A percentile compares a stretch with the other conserved stretches of the same genome.
phyloP scores from a whole-genome alignment of 148 eudicot species.

The Limonium bicolor region DNA sequence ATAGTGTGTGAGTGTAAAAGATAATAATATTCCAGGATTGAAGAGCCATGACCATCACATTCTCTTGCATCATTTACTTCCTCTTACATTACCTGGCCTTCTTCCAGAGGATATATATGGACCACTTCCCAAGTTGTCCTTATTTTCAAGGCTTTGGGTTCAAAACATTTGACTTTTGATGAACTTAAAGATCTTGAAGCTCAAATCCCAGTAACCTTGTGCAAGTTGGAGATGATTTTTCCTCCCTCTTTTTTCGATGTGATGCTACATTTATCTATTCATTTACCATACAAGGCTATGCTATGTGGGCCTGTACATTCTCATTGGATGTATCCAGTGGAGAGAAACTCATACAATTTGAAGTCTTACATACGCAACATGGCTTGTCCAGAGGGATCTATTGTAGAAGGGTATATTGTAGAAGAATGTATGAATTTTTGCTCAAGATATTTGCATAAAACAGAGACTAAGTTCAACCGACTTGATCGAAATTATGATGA shows the following conservation, averaged over 20 bases:
- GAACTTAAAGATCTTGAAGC: background rate
- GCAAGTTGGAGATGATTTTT: conserved; percentile 3
- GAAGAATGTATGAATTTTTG: conserved; percentile 13
- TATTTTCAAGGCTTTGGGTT: background rate
- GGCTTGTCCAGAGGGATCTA: conserved; percentile 14
- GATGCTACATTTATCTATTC: too few relatives aligned
- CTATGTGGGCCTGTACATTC: background rate
- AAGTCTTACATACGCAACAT: conserved; percentile 8
- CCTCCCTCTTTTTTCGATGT: too few relatives aligned
- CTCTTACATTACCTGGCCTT: background rate
- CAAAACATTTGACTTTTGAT: conserved; percentile 1
- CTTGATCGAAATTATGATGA: background rate
- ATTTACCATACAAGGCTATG: conserved; percentile 8
- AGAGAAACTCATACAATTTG: conserved; percentile 1
- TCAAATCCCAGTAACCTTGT: conserved; percentile 1
- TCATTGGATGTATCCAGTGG: conserved; percentile 13
- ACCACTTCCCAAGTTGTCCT: background rate
- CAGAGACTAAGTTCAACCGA: conserved; percentile 6
- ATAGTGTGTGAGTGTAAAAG: background rate
- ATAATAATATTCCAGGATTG: background rate
- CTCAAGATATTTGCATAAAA: conserved; percentile 5
- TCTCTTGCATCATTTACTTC: conserved; percentile 4
- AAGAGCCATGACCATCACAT: conserved; percentile 9
- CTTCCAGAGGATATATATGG: background rate
- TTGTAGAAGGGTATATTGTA: conserved; percentile 7